Evolutionary conservation across 2,329 filamentous ascomycete genomes (phyloP).

Genomic region (Podosphaera xanthii): DNA sequence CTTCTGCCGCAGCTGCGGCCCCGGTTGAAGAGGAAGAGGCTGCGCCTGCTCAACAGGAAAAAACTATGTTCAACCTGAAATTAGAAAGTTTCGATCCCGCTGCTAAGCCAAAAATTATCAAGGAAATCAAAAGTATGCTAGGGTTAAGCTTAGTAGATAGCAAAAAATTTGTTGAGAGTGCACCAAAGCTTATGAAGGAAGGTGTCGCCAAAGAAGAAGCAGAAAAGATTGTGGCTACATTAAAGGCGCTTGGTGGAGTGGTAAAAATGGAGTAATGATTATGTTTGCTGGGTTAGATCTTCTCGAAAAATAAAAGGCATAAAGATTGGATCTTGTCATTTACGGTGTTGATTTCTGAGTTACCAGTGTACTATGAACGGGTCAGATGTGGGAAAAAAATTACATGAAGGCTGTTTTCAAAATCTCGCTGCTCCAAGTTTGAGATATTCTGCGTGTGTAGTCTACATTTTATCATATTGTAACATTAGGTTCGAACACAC

Average conservation of each 20-base stretch:
- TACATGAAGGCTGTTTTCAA: too few species aligned
- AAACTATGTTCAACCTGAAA: constrained; percentile 91
- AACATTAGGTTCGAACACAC: too few species aligned
- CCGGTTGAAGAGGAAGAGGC: constrained; percentile 66
- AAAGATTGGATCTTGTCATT: too few species aligned
- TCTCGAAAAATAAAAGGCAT: too few species aligned
- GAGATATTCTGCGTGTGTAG: too few species aligned
- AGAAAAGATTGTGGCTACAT: constrained; percentile 87
- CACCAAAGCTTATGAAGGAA: constrained; percentile 97
- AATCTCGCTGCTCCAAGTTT: too few species aligned
- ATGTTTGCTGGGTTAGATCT: too few species aligned
- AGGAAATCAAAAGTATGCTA: constrained; percentile 94
- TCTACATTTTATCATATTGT: too few species aligned
- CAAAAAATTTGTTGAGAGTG: constrained; percentile 99
- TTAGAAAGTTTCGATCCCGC: constrained; percentile 69
- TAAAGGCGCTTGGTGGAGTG: constrained; percentile 83
- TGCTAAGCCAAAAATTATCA: constrained; percentile 97
- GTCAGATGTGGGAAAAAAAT: too few species aligned
- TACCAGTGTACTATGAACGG: too few species aligned
- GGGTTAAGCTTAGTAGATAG: constrained; percentile 92
- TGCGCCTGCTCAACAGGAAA: constrained; percentile 77
- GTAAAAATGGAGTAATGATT: constrained; percentile 62
- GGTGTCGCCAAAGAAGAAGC: constrained; percentile 96
- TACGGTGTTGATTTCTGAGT: too few species aligned
- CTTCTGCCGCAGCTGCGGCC: constrained; percentile 29